phyloP scores from a whole-genome alignment of 2,329 filamentous ascomycete species.

The Ceratocystis eucalypticola region DNA sequence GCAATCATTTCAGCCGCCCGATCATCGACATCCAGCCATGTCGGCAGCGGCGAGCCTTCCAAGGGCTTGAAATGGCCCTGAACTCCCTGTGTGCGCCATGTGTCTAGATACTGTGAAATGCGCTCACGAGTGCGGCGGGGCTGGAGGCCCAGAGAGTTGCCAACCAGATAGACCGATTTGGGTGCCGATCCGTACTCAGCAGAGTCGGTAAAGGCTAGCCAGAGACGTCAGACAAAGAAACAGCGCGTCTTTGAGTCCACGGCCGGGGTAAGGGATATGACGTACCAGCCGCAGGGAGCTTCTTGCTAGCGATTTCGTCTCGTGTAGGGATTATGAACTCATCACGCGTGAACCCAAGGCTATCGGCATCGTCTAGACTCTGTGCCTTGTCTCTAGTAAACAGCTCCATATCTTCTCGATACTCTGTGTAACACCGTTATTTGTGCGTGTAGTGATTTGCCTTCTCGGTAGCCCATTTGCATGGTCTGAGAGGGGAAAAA shows the following conservation, averaged over 20 bases:
- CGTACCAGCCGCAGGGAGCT: constrained; percentile 22
- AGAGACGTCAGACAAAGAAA: neutral
- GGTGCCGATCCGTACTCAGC: constrained; percentile 4
- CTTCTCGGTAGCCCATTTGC: neutral
- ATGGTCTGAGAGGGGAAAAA: neutral
- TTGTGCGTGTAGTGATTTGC: neutral
- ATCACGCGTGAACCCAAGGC: constrained; percentile 40
- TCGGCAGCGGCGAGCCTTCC: constrained; percentile 48
- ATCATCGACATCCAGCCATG: constrained; percentile 62
- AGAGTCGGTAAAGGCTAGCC: constrained; percentile 11
- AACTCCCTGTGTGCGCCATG: constrained; percentile 69
- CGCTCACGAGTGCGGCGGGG: constrained; percentile 46
- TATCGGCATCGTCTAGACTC: constrained; percentile 41
- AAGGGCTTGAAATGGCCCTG: constrained; percentile 64
- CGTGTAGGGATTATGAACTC: constrained; percentile 58
- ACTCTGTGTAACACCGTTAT: neutral
- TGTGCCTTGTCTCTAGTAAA: constrained; percentile 18
- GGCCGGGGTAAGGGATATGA: neutral
- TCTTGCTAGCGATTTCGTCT: constrained; percentile 24
- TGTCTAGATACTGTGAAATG: constrained; percentile 55
- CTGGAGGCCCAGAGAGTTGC: constrained; percentile 79
- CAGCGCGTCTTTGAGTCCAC: neutral
- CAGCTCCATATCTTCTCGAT: neutral
- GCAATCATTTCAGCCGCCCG: constrained; percentile 54
- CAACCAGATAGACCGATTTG: constrained; percentile 61